Conservation (phyloP, 176 grass and related monocot genomes). For the Tillandsia leiboldiana region DNA sequence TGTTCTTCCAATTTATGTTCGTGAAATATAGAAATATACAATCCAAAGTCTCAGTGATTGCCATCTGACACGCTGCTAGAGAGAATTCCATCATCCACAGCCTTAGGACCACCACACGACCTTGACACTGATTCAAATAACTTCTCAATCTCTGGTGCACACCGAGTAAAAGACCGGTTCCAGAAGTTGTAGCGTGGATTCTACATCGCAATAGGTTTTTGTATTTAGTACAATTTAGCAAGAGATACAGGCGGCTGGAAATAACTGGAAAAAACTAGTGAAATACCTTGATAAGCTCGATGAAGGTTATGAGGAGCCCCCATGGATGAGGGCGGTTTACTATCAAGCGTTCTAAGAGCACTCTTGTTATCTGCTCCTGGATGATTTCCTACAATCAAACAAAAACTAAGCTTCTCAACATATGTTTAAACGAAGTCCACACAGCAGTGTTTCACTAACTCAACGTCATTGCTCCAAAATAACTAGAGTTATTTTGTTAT, state of each 20-base stretch:
- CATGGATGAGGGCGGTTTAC: slow-evolving; percentile 94
- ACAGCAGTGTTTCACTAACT: too few relatives aligned
- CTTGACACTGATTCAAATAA: slow-evolving; percentile 86
- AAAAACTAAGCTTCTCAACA: background rate
- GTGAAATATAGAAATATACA: background rate
- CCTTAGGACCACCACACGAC: slow-evolving; percentile 64
- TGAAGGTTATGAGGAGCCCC: slow-evolving; percentile 89
- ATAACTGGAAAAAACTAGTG: slow-evolving; percentile 5
- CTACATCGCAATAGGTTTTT: slow-evolving; percentile 15
- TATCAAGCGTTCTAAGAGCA: slow-evolving; percentile 80
- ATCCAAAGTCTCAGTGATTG: slow-evolving; percentile 29
- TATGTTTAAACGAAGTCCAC: too few relatives aligned
- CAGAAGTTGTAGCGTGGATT: slow-evolving; percentile 92
- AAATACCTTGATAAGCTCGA: slow-evolving; percentile 91
- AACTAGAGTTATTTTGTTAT: too few relatives aligned
- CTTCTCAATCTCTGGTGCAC: slow-evolving; percentile 80
- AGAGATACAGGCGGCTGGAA: background rate
- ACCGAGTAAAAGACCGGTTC: slow-evolving; percentile 63
- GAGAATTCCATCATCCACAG: slow-evolving; percentile 42
- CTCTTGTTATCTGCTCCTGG: slow-evolving; percentile 96
- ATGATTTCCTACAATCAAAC: slow-evolving; percentile 54
- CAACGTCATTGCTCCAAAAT: too few relatives aligned
- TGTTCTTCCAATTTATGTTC: too few relatives aligned
- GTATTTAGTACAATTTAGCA: background rate
- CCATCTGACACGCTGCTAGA: slow-evolving; percentile 39